phyloP scores from a whole-genome alignment of 2,329 filamentous ascomycete genomes.

The Cercospora sp. region DNA sequence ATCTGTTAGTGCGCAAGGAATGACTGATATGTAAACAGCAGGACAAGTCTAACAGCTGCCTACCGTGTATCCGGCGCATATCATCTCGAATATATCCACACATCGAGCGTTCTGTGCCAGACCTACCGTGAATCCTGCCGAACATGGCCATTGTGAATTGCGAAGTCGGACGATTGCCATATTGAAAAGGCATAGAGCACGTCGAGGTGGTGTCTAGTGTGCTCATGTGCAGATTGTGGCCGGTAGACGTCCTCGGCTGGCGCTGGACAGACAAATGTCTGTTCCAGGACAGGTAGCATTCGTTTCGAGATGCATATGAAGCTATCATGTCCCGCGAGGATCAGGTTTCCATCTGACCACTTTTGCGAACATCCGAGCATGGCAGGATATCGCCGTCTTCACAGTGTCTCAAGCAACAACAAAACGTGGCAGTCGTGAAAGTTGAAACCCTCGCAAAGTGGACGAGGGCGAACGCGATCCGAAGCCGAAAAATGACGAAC shows the following conservation, averaged over 20 bases:
- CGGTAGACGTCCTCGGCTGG: neutral
- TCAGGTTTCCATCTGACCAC: neutral
- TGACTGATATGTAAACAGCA: too few relatives aligned
- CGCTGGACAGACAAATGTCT: neutral
- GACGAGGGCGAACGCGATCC: neutral
- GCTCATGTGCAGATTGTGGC: neutral
- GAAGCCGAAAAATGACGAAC: conserved; percentile 10
- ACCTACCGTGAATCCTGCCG: neutral
- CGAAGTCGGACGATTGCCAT: neutral
- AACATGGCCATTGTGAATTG: neutral
- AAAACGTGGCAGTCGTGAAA: neutral
- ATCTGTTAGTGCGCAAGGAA: neutral
- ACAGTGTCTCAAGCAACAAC: too few relatives aligned
- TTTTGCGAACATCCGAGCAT: neutral
- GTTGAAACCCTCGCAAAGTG: neutral
- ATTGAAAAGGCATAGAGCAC: neutral
- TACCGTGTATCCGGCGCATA: neutral
- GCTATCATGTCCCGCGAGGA: neutral
- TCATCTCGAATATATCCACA: neutral
- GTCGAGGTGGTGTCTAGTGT: neutral
- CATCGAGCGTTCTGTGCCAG: neutral
- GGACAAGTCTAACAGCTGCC: neutral
- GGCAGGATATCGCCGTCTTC: neutral
- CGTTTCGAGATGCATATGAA: conserved; percentile 1
- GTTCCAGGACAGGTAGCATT: neutral